Base-by-base conservation (phyloP, 192 early-diverging fungal species). In the Powellomyces hirtus region DNA sequence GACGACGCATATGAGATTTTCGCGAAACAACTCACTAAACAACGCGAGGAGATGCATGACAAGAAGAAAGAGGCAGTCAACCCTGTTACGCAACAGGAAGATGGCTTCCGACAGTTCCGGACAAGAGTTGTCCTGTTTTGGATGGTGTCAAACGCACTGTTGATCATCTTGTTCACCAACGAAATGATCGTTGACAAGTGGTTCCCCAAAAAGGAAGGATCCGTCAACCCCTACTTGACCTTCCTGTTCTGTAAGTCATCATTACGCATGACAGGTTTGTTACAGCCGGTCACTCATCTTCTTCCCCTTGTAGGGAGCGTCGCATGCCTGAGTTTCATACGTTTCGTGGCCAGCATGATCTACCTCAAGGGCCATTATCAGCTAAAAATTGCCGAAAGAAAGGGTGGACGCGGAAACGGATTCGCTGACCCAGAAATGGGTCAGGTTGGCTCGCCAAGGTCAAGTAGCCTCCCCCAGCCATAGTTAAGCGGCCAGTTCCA, bases 1-100 rank as follows among this genome's bases (percentile, higher is more conserved):
- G 87, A 92, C 76, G 83, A 79, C 7, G 77, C 81, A 11, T 98
- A 94, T 72, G 86, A 90, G 10, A 74, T 81, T 27, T 83, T 86
- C 46, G 75, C 87, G 62, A 51, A 75, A 49, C 85, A 87, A 44
- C 77, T 95, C 64, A 67, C 62, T 75, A 40, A 74, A 73, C 33
- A 37, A 51, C 26, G 65, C 53, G 7, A 69, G 45, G 45, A 52
- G 50, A 30, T 68, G 11, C 45, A 66, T 24, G 90, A 20, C 24
- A 62, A 49, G 69, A 60, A 38, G 36, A 29, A 26, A 7, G 11
- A 16, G 34, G n/a, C 59, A 11, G 62, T 44, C 49, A 70, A 79
- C 42, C 45, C 38, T 5, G 59, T 70, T 44, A 76, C 77, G 30
- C 42, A 60, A 37, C 68, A 78, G 24, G 83, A 85, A 24, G 84